These are phyloP conservation scores for Apiospora pterosperma DNA, from an alignment of 2,329 filamentous ascomycete genomes.

Conservation along the genomic window DNA sequence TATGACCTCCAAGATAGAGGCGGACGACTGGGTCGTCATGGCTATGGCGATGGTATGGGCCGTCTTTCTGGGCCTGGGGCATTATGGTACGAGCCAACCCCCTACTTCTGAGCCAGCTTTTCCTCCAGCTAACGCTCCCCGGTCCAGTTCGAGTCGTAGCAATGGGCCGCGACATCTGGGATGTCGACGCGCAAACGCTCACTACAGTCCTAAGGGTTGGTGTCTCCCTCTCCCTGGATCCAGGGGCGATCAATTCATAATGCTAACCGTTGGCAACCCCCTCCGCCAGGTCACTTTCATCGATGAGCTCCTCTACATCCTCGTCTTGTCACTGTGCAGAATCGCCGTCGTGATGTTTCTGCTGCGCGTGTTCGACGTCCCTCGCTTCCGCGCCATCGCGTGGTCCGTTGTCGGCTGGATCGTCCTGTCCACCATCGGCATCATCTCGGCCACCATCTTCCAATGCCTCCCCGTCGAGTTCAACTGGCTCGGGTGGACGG, in stretches of 20 bases:
- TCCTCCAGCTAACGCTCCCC: neutral
- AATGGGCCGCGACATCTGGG: constrained; percentile 10
- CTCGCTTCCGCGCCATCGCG: neutral
- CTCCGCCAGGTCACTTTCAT: constrained; percentile 7
- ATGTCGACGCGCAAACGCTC: neutral
- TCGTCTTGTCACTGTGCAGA: constrained; percentile 25
- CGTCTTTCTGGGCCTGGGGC: constrained; percentile 1
- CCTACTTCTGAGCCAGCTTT: neutral
- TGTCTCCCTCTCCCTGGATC: neutral
- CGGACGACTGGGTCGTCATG: constrained; percentile 7
- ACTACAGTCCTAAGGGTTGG: constrained; percentile 6
- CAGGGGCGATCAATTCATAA: neutral
- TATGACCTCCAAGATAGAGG: neutral
- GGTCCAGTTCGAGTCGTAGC: constrained; percentile 4
- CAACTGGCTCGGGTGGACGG: constrained; percentile 14
- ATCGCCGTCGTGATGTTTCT: constrained; percentile 19
- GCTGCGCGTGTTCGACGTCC: constrained; percentile 7
- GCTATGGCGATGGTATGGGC: neutral
- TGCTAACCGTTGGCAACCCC: neutral
- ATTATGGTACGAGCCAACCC: neutral
- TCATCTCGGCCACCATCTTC: constrained; percentile 8
- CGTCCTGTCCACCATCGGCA: neutral
- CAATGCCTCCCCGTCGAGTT: constrained; percentile 10
- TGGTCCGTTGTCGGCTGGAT: constrained; percentile 9
- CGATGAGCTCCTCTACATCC: constrained; percentile 6